Evolutionary conservation across 2,329 filamentous ascomycete genomes (phyloP), one percentile per base, ranked within the genome.

Genomic region (Penicillium sp.): DNA sequence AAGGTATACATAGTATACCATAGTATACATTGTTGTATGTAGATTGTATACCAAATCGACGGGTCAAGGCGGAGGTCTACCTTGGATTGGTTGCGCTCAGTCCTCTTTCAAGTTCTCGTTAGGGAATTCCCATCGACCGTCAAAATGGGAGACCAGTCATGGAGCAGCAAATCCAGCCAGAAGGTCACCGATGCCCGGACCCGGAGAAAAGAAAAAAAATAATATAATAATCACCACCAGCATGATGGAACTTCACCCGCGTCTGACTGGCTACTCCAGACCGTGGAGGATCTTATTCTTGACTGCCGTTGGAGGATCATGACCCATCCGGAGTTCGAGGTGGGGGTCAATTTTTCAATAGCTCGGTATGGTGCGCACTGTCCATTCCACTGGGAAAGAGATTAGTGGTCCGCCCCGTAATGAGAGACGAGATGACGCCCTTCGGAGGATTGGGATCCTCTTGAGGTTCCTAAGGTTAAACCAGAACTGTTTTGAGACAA

Each of bases 241-340:
- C 2, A 8, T 43, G 29, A 34, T 14, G 24, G 37, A 43, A 35
- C 31, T 44, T 31, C 24, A 14, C 31, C 46, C 46, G 24, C 32
- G 11, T 54, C n/a, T 55, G 46, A 54, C 51, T 54, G 37, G 51
- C 44, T 45, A 1, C 18, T 35, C 6, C 39, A 18, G 24, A 46
- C 26, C 42, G 66, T 61, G 7, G 52, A 43, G 44, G 63, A 70
- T 54, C 56, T 26, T 42, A 47, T 39, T 62, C 52, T 50, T 29
- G 31, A 55, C 31, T 55, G 22, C 52, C 52, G 52, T 55, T 55
- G 46, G 52, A 55, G 38, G 39, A 43, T 50, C 45, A 35, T 38
- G 46, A 50, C 46, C 52, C 46, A 54, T 50, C 29, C 31, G 31
- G 37, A 42, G 44, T 38, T 53, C 24, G 1, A 29, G 14, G 37